These are phyloP conservation scores for Pulveroboletus sp. DNA, from an alignment of 1,284 basidiomycete genomes.

Conservation along the genomic window DNA sequence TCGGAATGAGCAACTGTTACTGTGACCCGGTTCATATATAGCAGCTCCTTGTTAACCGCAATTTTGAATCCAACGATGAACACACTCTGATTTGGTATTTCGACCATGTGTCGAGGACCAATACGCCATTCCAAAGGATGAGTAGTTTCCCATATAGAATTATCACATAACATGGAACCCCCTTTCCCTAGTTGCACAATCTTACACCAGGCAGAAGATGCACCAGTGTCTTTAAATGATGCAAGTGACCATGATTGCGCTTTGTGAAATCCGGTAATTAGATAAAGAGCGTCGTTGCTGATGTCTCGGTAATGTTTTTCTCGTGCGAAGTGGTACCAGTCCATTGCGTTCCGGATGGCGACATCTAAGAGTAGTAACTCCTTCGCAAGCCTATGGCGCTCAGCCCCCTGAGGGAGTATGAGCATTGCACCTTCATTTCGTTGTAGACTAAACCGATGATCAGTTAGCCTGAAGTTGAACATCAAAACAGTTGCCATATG, in stretches of 20 bases:
- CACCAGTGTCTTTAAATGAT: not conserved
- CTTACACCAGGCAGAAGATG: not conserved
- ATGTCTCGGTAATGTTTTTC: not conserved
- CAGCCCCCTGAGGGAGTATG: conserved; percentile 8
- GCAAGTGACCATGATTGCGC: conserved; percentile 12
- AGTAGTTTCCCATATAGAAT: conserved; percentile 1
- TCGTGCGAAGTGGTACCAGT: conserved; percentile 7
- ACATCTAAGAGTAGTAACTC: not conserved
- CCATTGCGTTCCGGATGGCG: not conserved
- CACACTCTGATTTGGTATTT: not conserved
- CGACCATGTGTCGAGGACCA: not conserved
- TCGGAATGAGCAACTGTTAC: not conserved
- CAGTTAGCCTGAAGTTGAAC: not conserved
- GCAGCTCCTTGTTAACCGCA: not conserved
- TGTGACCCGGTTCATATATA: not conserved
- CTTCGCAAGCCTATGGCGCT: not conserved
- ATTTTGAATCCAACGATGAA: conserved; percentile 13
- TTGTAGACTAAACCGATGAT: not conserved
- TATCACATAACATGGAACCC: not conserved
- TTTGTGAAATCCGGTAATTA: conserved; percentile 13
- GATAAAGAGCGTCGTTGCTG: conserved; percentile 4
- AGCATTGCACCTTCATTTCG: conserved; percentile 2
- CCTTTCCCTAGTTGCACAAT: too few species aligned
- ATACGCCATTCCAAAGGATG: not conserved
- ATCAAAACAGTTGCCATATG: not conserved